Evolutionary conservation across 805 yeast genomes (phyloP), one percentile per base, ranked within the genome.

Genomic region (Candida vaughaniae): DNA sequence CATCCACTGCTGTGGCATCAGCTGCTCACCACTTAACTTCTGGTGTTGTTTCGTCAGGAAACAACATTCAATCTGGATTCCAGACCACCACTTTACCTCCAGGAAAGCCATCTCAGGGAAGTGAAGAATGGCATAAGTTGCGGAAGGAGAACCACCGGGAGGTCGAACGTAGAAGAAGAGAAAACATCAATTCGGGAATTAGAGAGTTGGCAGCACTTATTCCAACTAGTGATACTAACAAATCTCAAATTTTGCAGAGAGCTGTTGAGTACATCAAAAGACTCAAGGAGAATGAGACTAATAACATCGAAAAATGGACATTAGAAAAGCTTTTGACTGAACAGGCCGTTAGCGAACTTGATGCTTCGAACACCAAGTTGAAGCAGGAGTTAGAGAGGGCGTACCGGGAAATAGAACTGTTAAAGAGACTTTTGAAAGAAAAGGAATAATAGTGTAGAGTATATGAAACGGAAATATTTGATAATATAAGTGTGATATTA

Each of bases 121-220:
- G 83, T 20, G 87, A 82, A 30, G 95, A 85, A 58, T 85, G 93
- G 91, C 88, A 83, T 55, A 74, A 73, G 43, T 78, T 80, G 56
- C 80, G 96, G 52, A 82, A 85, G 53, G 86, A 86, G 51, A 90
- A 88, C 62, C 99, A 93, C 68, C 90, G 89, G 63, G 96, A 90
- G 63, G 97, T 90, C 16, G 97, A 90, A 65, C 76, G 95, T 56
- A 79, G 96, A 51, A 78, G 97, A 62, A 78, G 97, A 55, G 95
- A 89, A 57, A 77, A 81, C 31, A 90, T 90, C 56, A 90, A 88
- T 62, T 67, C 73, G 28, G 96, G 96, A n/a, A 88, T 90, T 54
- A 80, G 78, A 51, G 86, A 81, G 49, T 71, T 90, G 49, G 84
- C 90, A 22, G 77, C 77, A 16, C 60, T 90, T 42, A 77, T 90